These are phyloP conservation scores for Fusarium burgessii DNA, from an alignment of 2,329 filamentous ascomycete species.

Conservation along the genomic window DNA sequence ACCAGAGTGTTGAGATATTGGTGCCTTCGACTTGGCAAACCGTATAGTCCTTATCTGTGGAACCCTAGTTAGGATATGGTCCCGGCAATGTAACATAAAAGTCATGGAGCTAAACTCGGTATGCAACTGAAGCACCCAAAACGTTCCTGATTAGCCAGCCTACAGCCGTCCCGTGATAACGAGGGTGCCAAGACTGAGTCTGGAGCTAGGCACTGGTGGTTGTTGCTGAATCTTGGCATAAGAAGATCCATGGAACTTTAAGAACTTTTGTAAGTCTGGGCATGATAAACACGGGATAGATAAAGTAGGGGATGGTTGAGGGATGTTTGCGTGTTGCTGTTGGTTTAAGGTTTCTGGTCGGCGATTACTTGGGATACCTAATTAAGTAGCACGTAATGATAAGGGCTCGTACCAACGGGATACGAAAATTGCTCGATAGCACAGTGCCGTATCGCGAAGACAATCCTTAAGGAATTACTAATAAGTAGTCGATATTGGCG, in stretches of 20 bases:
- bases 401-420: not conserved
- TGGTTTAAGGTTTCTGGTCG: not conserved
- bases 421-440: slow-evolving; percentile 18
- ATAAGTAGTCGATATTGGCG: not conserved
- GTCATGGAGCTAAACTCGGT: slow-evolving; percentile 18
- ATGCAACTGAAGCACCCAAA: slow-evolving; percentile 7
- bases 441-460: not conserved
- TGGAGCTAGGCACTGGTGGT: not conserved
- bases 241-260: slow-evolving; percentile 5
- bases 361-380: not conserved
- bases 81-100: slow-evolving; percentile 22
- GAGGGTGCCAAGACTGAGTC: slow-evolving; percentile 26
- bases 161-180: slow-evolving; percentile 33
- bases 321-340: not conserved
- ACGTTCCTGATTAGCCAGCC: slow-evolving; percentile 21
- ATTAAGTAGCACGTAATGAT: not conserved
- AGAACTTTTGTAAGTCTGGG: slow-evolving; percentile 42
- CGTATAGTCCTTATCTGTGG: slow-evolving; percentile 26
- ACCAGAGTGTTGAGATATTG: not conserved
- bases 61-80: slow-evolving; percentile 28
- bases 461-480: not conserved
- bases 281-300: slow-evolving; percentile 30
- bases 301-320: slow-evolving; percentile 19
- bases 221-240: slow-evolving; percentile 25
- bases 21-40: slow-evolving; percentile 17